Percentiles rank a stretch among this genome's conserved stretches.
Conservation (phyloP, 805 yeast species). For the Ogataea siamensis region DNA sequence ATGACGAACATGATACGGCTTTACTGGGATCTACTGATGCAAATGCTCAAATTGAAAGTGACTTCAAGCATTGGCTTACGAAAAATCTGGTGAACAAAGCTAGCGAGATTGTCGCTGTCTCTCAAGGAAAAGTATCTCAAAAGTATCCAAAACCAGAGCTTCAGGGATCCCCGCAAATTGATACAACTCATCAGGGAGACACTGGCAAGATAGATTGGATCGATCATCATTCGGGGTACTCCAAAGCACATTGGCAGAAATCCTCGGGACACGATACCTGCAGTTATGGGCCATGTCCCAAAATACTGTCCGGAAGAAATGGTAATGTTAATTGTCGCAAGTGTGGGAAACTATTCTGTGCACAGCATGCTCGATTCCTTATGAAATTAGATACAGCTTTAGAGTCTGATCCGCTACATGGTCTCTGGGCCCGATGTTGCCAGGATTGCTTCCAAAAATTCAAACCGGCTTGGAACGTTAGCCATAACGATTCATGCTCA, state of each 20-base stretch:
- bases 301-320: slow-evolving; percentile 45
- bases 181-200: background rate
- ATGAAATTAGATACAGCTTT: slow-evolving; percentile 51
- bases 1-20: slow-evolving; percentile 53
- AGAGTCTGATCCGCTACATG: slow-evolving; percentile 44
- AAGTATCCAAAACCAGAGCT: too few species aligned
- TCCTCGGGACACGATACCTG: slow-evolving; percentile 46
- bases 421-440: slow-evolving; percentile 75
- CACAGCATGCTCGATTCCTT: slow-evolving; percentile 54
- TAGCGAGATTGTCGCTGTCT: slow-evolving; percentile 33
- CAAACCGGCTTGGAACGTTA: slow-evolving; percentile 14
- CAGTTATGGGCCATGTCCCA: slow-evolving; percentile 39
- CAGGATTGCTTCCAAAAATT: slow-evolving; percentile 52
- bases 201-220: too few species aligned
- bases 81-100: slow-evolving; percentile 39
- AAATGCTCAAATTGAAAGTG: slow-evolving; percentile 30
- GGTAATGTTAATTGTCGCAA: slow-evolving; percentile 69
- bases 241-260: slow-evolving; percentile 59
- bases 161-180: background rate
- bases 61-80: slow-evolving; percentile 43
- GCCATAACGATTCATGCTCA: slow-evolving; percentile 9
- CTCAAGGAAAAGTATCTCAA: too few species aligned
- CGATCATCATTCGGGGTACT: too few species aligned
- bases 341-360: slow-evolving; percentile 74
- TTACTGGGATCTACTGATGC: slow-evolving; percentile 3